phyloP scores from a whole-genome alignment of 495 filamentous ascomycete genomes.

The Elasticomyces elasticus region DNA sequence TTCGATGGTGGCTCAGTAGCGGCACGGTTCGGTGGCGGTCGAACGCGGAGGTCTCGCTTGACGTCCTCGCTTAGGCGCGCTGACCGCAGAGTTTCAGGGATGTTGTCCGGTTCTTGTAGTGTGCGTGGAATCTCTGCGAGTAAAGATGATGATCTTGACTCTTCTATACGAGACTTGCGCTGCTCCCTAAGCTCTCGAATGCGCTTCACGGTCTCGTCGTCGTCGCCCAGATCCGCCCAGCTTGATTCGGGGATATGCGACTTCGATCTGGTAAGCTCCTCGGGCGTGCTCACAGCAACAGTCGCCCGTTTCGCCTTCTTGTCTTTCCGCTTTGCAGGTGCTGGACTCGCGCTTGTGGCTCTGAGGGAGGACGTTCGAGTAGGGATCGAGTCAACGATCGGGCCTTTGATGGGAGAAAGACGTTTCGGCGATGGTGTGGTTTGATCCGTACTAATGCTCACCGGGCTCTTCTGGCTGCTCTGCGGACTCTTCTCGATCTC shows the following conservation, averaged over 20 bases:
- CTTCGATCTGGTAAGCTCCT: neutral
- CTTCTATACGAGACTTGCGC: conserved; percentile 17
- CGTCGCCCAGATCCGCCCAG: conserved; percentile 23
- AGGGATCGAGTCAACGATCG: conserved; percentile 20
- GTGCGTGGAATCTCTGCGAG: neutral
- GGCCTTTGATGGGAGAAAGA: conserved; percentile 3
- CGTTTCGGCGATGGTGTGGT: conserved; percentile 1
- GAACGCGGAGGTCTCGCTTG: neutral
- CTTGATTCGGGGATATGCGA: conserved; percentile 14
- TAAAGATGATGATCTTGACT: neutral
- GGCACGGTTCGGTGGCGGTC: conserved; percentile 11
- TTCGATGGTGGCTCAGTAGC: conserved; percentile 25
- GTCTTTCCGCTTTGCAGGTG: conserved; percentile 3
- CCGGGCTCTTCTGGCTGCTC: neutral
- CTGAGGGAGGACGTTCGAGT: conserved; percentile 18
- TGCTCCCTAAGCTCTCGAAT: conserved; percentile 20
- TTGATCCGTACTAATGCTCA: neutral
- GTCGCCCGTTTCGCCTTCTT: conserved; percentile 15
- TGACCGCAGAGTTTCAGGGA: neutral
- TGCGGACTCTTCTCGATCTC: neutral
- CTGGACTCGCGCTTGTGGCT: conserved; percentile 4
- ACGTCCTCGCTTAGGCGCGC: conserved; percentile 9
- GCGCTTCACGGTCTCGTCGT: conserved; percentile 23
- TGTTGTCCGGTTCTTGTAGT: neutral
- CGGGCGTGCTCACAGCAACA: neutral